These are phyloP conservation scores for Tulasnella sp. DNA, from an alignment of 768 basidiomycete genomes.

Conservation along the genomic window DNA sequence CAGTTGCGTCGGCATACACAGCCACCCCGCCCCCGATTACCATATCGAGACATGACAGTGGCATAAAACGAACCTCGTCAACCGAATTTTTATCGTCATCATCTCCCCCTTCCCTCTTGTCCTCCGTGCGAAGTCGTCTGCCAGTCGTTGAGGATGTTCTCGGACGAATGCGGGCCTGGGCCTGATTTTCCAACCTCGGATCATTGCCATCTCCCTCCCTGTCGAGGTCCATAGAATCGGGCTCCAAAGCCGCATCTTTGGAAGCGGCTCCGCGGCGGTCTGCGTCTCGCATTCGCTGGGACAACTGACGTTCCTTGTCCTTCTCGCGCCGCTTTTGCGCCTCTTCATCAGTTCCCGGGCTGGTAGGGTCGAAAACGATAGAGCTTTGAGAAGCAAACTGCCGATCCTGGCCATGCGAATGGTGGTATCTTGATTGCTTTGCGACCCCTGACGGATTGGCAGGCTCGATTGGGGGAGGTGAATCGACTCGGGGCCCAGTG, in stretches of 20 bases:
- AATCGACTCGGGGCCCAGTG: background rate
- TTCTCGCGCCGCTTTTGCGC: background rate
- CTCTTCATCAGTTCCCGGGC: no score
- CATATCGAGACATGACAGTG: background rate
- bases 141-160: background rate
- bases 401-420: no score
- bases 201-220: background rate
- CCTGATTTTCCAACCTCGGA: background rate
- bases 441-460: background rate
- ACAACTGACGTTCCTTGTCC: background rate
- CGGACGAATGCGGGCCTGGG: background rate
- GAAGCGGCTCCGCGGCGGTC: no score
- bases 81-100: constrained; percentile 10
- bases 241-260: no score
- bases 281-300: no score
- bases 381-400: no score
- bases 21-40: background rate
- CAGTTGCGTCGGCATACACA: background rate
- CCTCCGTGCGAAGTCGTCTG: background rate
- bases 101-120: no score
- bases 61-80: background rate
- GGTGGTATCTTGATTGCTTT: background rate
- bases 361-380: no score
- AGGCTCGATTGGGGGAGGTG: background rate
- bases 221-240: background rate